Percentiles rank a stretch among this genome's conserved stretches.
Conservation (phyloP, 2,329 filamentous ascomycete species). For the Claviceps quebecensis region DNA sequence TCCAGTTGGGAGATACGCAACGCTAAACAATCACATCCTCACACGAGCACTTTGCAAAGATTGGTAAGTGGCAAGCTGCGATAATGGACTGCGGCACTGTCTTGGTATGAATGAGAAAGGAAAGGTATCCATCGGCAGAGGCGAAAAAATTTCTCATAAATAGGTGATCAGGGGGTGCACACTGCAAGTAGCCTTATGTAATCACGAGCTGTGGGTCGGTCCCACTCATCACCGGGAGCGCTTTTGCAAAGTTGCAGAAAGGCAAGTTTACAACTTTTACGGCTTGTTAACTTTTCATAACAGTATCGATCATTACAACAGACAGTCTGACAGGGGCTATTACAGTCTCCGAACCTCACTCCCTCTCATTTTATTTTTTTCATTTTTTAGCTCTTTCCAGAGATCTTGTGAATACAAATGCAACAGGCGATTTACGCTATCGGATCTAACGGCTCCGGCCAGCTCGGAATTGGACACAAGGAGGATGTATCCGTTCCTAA, state of each 20-base stretch:
- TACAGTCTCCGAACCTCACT: no score
- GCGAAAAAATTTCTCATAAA: neutral
- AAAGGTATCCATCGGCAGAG: rapidly evolving
- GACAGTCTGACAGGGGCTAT: no score
- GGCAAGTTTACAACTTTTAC: no score
- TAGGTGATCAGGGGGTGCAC: neutral
- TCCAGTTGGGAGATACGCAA: constrained; percentile 9
- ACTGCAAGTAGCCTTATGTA: constrained; percentile 1
- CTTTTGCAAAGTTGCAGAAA: neutral
- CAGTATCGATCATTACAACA: no score
- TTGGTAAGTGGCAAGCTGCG: neutral
- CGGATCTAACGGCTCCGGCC: constrained; percentile 65
- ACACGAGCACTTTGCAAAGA: neutral
- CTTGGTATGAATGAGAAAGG: neutral
- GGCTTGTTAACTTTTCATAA: no score
- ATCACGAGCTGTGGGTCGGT: neutral
- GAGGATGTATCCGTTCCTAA: constrained; percentile 58
- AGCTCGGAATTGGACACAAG: constrained; percentile 56
- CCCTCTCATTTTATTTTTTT: no score
- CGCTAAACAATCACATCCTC: constrained; percentile 15
- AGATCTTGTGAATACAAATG: constrained; percentile 15
- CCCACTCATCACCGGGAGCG: neutral
- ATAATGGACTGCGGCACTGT: neutral
- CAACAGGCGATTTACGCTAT: constrained; percentile 47
- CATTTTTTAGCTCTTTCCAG: neutral